Base-by-base conservation (phyloP, 106 monocot species). In the Apostasia shenzhenica region DNA sequence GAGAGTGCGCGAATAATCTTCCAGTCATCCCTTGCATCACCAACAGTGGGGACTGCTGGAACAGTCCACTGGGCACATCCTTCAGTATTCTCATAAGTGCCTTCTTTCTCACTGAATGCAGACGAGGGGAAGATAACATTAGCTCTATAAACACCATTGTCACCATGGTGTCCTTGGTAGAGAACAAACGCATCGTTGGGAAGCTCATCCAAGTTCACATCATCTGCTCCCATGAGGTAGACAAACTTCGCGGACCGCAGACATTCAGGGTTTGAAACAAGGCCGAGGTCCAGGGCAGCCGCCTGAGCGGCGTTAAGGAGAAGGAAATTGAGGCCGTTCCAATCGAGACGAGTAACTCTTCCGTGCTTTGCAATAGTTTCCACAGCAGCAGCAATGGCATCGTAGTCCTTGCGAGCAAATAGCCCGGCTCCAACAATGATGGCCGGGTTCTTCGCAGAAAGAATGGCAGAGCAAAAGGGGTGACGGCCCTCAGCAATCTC, bases 61-160 rank as follows among this genome's bases (percentile, higher is more conserved):
- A 83, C 75, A 0, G 93, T 99, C 99, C 90, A 93, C 68, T 99
- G 99, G 1, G 84, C 40, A 51, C 90, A 93, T 1, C 99, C 99
- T 66, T 93, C 99, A 0, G 93, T 90, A 65, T 99, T 99, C 68
- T 85, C 99, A 63, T 93, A 99, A 8, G 99, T 99, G 7, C 90
- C 99, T 88, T 99, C 99, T 66, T 99, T 99, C 81, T 99, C 99
- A 45, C 87, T 99, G 74, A 99, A 99, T 47, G 99, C 93, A 0
- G 90, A 52, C 2, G 99, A 85, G 4, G 99, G 99, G 3, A 99
- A 51, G 43, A 99, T 93, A 3, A 99, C 69, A 44, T 99, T 99
- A 14, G 99, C 99, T 63, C 99, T 77, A 73, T 99, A 93, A 3
- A 99, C 99, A 52, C 93, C 63, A 73, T 77, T 87, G 75, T 99